phyloP scores from a whole-genome alignment of 1,284 basidiomycete species.

The Ustilago crameri region DNA sequence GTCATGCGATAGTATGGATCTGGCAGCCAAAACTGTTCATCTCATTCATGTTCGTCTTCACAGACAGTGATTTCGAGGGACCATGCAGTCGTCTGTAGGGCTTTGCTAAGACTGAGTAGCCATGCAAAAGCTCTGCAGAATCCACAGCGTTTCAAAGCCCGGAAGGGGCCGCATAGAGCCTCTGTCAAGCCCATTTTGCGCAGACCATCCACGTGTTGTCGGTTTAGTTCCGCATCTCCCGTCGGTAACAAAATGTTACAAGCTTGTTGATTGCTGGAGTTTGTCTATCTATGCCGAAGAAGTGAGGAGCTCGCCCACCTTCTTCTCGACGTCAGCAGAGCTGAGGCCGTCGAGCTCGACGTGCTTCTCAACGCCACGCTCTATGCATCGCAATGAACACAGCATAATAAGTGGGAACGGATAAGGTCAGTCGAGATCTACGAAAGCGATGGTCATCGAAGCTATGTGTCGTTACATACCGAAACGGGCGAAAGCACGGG shows the following conservation, averaged over 20 bases:
- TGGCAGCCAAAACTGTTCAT: not conserved
- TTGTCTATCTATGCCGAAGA: slow-evolving; percentile 27
- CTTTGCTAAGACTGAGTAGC: too few species aligned
- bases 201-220: too few species aligned
- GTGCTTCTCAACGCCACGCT: slow-evolving; percentile 63
- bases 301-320: slow-evolving; percentile 58
- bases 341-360: slow-evolving; percentile 64
- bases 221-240: too few species aligned
- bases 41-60: not conserved
- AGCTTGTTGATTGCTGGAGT: not conserved
- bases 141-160: too few species aligned
- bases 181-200: too few species aligned
- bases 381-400: slow-evolving; percentile 33
- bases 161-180: too few species aligned
- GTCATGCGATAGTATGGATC: not conserved
- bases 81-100: too few species aligned
- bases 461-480: slow-evolving; percentile 50
- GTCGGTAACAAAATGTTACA: not conserved
- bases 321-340: slow-evolving; percentile 63
- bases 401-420: not conserved
- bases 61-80: too few species aligned
- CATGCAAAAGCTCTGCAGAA: too few species aligned
- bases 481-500: slow-evolving; percentile 64
- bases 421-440: not conserved
- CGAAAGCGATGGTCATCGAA: too few species aligned